Evolutionary conservation across 768 basidiomycete genomes (phyloP).

Genomic region (Trametopsis cervina): DNA sequence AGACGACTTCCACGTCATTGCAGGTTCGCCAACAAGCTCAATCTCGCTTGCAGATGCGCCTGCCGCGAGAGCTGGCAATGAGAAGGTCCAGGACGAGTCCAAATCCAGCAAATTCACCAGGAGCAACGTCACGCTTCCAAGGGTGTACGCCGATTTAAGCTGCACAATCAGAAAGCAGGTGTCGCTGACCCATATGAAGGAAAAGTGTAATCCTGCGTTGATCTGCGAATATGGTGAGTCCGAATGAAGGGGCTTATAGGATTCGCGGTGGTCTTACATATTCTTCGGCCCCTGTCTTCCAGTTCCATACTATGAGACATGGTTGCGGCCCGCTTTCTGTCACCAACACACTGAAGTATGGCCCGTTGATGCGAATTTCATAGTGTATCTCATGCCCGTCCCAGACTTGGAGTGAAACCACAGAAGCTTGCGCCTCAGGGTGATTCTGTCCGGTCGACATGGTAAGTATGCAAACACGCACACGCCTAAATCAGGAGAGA

Average conservation of each 20-base stretch:
- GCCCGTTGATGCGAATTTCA: slow-evolving; percentile 9
- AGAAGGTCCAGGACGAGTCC: too few species aligned
- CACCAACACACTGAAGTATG: slow-evolving; percentile 2
- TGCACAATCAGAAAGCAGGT: slow-evolving; percentile 5
- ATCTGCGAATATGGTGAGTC: neutral
- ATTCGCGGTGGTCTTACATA: slow-evolving; percentile 3
- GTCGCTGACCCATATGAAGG: slow-evolving; percentile 3
- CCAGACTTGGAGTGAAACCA: neutral
- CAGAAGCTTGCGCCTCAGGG: neutral
- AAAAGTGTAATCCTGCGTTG: slow-evolving; percentile 1
- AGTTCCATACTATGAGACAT: slow-evolving; percentile 4
- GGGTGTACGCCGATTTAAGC: neutral
- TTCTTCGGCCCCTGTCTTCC: slow-evolving; percentile 4
- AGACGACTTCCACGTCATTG: neutral
- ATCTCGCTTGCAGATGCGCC: neutral
- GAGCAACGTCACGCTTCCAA: neutral
- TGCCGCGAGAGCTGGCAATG: too few species aligned
- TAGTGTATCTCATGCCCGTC: neutral
- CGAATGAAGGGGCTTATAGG: neutral
- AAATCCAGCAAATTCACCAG: too few species aligned
- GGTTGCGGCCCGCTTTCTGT: neutral
- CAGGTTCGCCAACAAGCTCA: neutral
- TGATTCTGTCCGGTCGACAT: slow-evolving; percentile 5
- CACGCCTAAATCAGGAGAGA: too few species aligned
- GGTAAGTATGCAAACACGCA: neutral